phyloP scores from a whole-genome alignment of 495 filamentous ascomycete species.

The Penicillium simplicissimum region DNA sequence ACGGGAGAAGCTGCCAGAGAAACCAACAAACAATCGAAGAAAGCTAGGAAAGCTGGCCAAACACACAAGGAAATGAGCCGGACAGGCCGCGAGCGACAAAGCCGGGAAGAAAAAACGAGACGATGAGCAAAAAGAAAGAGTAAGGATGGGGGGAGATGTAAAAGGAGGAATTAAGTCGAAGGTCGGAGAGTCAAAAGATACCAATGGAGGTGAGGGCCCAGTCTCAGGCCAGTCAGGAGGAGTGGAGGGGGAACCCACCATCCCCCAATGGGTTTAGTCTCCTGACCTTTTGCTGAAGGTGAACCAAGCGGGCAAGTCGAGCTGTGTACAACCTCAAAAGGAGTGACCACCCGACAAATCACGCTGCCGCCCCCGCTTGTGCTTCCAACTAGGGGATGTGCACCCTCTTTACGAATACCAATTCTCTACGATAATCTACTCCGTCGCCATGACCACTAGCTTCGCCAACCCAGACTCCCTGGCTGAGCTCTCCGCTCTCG shows the following conservation, averaged over 20 bases:
- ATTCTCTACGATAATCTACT: background rate
- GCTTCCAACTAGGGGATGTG: background rate
- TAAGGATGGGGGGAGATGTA: background rate
- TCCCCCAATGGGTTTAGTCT: conserved; percentile 35
- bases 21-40: conserved; percentile 6
- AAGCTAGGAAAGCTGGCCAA: conserved; percentile 3
- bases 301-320: background rate
- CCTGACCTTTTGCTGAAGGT: background rate
- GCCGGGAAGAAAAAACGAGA: conserved; percentile 2
- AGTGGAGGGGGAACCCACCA: conserved; percentile 37
- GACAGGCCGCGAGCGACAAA: background rate
- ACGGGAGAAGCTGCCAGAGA: conserved; percentile 12
- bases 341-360: conserved; percentile 11
- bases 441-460: conserved; percentile 16
- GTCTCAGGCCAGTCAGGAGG: conserved; percentile 4
- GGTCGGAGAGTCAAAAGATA: conserved; percentile 1
- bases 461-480: conserved; percentile 45
- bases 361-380: conserved; percentile 9
- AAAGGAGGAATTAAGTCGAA: conserved; percentile 2
- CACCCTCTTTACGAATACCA: background rate
- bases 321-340: conserved; percentile 24
- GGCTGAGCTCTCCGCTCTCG: conserved; percentile 40
- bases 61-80: background rate
- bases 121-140: conserved; percentile 5
- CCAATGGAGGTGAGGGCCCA: conserved; percentile 10